Evolutionary conservation across 768 basidiomycete species (phyloP).

Genomic region (Pleurotus cornucopiae): DNA sequence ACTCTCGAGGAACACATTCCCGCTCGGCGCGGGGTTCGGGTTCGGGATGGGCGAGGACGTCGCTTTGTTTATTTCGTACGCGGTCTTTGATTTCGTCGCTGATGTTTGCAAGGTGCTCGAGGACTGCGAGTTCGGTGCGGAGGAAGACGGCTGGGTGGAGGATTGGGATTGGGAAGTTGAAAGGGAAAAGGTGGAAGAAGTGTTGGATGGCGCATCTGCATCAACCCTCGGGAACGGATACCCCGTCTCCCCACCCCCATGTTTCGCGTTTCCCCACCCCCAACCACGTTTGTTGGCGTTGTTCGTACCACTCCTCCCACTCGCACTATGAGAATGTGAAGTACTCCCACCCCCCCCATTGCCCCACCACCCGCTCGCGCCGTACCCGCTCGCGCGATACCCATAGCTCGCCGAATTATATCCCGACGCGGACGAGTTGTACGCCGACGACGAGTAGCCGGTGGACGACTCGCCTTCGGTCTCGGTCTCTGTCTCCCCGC

Average conservation of each 20-base stretch:
- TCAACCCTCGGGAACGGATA: slow-evolving; percentile 15
- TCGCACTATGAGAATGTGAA: too few species aligned
- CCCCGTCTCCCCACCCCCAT: neutral
- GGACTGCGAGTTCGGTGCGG: too few species aligned
- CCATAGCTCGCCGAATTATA: too few species aligned
- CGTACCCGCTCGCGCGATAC: too few species aligned
- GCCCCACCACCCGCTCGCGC: too few species aligned
- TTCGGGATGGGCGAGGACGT: slow-evolving; percentile 26
- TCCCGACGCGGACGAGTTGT: too few species aligned
- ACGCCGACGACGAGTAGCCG: neutral
- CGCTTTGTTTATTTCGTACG: neutral
- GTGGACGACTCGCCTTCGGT: slow-evolving; percentile 30
- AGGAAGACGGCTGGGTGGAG: too few species aligned
- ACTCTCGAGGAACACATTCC: slow-evolving; percentile 25
- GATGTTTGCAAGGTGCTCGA: too few species aligned
- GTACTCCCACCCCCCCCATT: too few species aligned
- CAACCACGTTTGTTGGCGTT: too few species aligned
- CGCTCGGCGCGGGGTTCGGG: slow-evolving; percentile 18
- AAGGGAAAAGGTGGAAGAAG: slow-evolving; percentile 18
- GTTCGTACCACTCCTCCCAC: too few species aligned
- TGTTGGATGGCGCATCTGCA: slow-evolving; percentile 9
- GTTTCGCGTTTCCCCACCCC: neutral
- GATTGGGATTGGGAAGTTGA: neutral
- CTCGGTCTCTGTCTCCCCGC: slow-evolving; percentile 40
- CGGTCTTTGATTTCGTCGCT: neutral